phyloP scores from a whole-genome alignment of 73 alveolate genomes.

The Uronychia binucleata region DNA sequence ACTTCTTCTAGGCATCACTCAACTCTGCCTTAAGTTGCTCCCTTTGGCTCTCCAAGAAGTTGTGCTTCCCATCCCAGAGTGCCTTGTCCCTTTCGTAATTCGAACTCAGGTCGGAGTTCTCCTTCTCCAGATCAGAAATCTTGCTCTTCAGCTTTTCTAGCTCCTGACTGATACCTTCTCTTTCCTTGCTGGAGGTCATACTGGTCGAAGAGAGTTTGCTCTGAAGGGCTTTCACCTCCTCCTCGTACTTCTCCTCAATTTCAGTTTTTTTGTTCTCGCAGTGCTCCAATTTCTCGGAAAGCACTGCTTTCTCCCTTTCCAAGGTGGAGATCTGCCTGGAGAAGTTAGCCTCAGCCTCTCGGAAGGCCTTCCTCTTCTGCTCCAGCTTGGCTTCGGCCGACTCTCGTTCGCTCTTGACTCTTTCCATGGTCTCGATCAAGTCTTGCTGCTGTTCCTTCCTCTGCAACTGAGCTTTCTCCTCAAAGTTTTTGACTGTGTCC shows the following conservation, averaged over 20 bases:
- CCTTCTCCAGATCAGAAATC: constrained; percentile 69
- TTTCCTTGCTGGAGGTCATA: constrained; percentile 10
- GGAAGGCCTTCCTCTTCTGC: constrained; percentile 33
- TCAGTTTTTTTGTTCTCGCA: constrained; percentile 59
- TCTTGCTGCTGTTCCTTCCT: constrained; percentile 27
- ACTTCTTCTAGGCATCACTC: constrained; percentile 71
- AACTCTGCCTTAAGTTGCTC: constrained; percentile 70
- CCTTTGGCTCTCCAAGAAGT: constrained; percentile 73
- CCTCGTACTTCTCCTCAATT: constrained; percentile 21
- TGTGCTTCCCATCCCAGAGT: constrained; percentile 84
- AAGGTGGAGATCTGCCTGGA: background rate
- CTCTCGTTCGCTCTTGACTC: constrained; percentile 22
- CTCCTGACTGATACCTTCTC: constrained; percentile 60
- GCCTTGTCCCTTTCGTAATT: constrained; percentile 80
- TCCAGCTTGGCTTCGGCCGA: constrained; percentile 26
- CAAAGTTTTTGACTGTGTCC: background rate
- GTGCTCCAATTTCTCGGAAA: constrained; percentile 38
- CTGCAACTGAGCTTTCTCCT: background rate
- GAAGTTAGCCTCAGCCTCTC: constrained; percentile 9
- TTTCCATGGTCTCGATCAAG: constrained; percentile 11
- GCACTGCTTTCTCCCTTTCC: constrained; percentile 41
- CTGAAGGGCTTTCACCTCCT: constrained; percentile 11
- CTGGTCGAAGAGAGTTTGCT: constrained; percentile 22
- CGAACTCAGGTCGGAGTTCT: constrained; percentile 58
- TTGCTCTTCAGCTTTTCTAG: constrained; percentile 53